Base-by-base conservation (phyloP, 108 stramenopile genomes). In the Schizochytrium sp. region DNA sequence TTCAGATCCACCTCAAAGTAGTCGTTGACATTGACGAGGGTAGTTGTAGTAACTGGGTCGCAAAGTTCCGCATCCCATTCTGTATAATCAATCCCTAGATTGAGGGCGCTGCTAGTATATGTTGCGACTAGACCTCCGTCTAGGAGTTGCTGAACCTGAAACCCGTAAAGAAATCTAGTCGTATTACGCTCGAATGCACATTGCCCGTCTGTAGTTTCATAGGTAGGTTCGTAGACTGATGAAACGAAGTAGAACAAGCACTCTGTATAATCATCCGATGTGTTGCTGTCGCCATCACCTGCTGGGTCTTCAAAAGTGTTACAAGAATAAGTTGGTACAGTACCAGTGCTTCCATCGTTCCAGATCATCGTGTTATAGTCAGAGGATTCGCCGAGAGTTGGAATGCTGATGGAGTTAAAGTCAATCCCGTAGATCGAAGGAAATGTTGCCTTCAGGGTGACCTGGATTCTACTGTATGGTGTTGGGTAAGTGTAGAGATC, bases 1-100 rank as follows among this genome's bases (percentile, higher is more conserved):
- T 64, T 42, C 40, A 64, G 61, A 28, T 64, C 61, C 10, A 64
- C 61, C 61, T 64, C 61, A 10, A 64, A 64, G 61, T 41, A 42
- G 61, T 64, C 15, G 61, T 64, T 64, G 40, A 64, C 61, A 42
- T 64, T 64, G 10, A 64, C 10, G 5, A 64, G 40, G 4, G 38
- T 42, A 42, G 40, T 28, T 19, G 38, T 42, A 4, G 61, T 41
- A 28, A 41, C 61, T 4, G 61, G 61, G 4, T 64, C 61, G 10
- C 61, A 64, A 10, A 64, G 61, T 42, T 64, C 61, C 10, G 61
- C 61, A 42, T 28, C 40, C 57, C 57, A 58, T 15, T 58, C 57
- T 8, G 57, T 58, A 15, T 58, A 13, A 15, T 58, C 57, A 15
- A 58, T 15, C 13, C 57, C 57, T 8, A 58, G 8, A 15, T 58